Conservation (phyloP, 768 basidiomycete genomes). For the Kwoniella sp. region DNA sequence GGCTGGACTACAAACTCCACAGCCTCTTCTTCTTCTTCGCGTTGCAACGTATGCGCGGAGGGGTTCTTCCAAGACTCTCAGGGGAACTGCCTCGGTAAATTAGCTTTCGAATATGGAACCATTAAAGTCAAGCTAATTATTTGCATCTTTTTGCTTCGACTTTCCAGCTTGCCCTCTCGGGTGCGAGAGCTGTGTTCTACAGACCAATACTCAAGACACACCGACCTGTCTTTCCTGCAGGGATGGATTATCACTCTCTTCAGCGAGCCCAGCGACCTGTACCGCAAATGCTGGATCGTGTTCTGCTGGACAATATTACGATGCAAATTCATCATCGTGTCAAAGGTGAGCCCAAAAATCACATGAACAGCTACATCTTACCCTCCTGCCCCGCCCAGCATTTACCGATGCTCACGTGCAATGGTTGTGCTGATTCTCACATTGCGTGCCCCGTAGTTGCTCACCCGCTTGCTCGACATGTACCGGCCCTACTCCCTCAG, state of each 20-base stretch:
- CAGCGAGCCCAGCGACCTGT: constrained; percentile 36
- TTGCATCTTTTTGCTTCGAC: too few species aligned
- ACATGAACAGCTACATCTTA: not conserved
- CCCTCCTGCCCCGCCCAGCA: not conserved
- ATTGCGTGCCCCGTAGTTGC: too few species aligned
- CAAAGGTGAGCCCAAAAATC: constrained; percentile 29
- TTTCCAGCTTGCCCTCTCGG: constrained; percentile 50
- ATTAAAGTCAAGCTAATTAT: not conserved
- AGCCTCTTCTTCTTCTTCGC: constrained; percentile 5
- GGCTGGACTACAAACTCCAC: constrained; percentile 42
- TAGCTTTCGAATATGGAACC: not conserved
- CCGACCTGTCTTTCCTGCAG: constrained; percentile 35
- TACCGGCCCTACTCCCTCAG: constrained; percentile 41
- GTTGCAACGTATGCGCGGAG: constrained; percentile 40
- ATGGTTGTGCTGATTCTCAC: not conserved
- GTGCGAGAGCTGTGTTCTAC: constrained; percentile 37
- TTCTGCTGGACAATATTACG: constrained; percentile 44
- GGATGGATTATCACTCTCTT: constrained; percentile 18
- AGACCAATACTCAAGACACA: constrained; percentile 25
- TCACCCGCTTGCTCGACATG: constrained; percentile 53
- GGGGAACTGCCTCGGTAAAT: constrained; percentile 45
- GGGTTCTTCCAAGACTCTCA: constrained; percentile 41
- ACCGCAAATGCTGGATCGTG: constrained; percentile 28
- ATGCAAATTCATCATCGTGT: constrained; percentile 30
- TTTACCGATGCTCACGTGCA: not conserved